phyloP scores from a whole-genome alignment of 2,329 filamentous ascomycete species.

The Cercospora sp. region DNA sequence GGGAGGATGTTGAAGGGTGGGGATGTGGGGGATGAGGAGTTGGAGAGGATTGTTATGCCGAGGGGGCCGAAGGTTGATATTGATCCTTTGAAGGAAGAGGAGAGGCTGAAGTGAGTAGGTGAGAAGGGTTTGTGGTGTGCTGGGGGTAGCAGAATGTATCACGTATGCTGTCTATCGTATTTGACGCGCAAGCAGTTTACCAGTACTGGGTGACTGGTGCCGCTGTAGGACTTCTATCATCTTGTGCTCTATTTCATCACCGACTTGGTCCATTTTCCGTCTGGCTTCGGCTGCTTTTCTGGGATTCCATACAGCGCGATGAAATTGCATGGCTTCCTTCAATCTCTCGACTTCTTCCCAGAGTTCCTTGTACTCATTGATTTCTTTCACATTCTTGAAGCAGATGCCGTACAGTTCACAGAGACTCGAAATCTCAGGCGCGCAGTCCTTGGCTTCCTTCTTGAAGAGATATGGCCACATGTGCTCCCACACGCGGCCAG shows the following conservation, averaged over 20 bases:
- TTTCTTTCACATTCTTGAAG: conserved; percentile 13
- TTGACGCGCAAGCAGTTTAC: neutral
- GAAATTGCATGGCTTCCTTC: conserved; percentile 22
- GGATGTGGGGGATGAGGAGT: conserved; percentile 10
- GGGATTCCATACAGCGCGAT: conserved; percentile 19
- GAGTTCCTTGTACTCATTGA: conserved; percentile 22
- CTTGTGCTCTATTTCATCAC: conserved; percentile 14
- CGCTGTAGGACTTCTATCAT: neutral
- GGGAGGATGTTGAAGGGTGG: conserved; percentile 18
- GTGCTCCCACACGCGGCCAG: conserved; percentile 23
- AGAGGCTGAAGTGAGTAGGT: conserved; percentile 15
- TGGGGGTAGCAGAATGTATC: neutral
- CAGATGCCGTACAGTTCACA: conserved; percentile 27
- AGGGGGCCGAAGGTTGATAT: conserved; percentile 20
- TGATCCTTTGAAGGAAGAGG: conserved; percentile 18
- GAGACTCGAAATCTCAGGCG: conserved; percentile 18
- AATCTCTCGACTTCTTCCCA: conserved; percentile 25
- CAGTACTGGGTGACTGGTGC: neutral
- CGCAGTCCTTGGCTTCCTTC: conserved; percentile 12
- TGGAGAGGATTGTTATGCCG: conserved; percentile 17
- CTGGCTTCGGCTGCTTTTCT: conserved; percentile 12
- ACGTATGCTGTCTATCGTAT: neutral
- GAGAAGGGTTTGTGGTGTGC: neutral
- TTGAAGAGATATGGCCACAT: conserved; percentile 23
- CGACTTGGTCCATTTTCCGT: conserved; percentile 8